Evolutionary conservation across 2,329 filamentous ascomycete genomes (phyloP), one percentile per base, ranked within the genome.

Genomic region (Passalora sequoiae): DNA sequence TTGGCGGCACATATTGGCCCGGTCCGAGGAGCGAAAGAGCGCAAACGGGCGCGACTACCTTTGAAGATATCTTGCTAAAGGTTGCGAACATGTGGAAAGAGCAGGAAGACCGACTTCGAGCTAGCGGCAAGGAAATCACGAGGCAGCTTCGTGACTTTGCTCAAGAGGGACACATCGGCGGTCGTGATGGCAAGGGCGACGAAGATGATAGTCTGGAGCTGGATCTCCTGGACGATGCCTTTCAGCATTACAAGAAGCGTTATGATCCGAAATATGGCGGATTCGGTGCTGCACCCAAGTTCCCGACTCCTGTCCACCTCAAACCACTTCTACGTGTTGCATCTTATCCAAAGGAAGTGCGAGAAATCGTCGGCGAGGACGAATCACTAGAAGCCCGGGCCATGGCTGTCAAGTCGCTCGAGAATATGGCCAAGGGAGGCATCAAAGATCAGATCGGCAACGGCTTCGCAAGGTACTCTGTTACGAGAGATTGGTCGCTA

Each of bases 1-100:
- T 96, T 66, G 92, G 92, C 27, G 91, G 91, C 17, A 96, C 91
- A 6, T 97, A 96, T 66, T 97, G 89, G 86, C 88, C 89, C 3
- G 86, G 86, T 0, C 86, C 89, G 0, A 82, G 80, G 37, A 78
- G 80, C 4, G 72, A 64, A 47, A 69, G 60, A 54, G 61, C 61
- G 4, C 62, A 60, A 38, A 67, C 69, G 17, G 74, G 73, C 33
- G 78, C 83, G 4, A 75, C 86, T n/a, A 83, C 86, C 30, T 95
- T 96, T 57, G 72, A 94, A 29, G 80, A 83, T 15, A 88, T 97
- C 24, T 65, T 96, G 38, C 75, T 84, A 56, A 96, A 94, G 66
- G 77, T 97, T 16, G 58, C 73, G 6, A 71, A 75, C 49, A 73
- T 80, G 9, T 98, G 92, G 92, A 74, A 77, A 46, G 86, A 87